Evolutionary conservation across 2,329 filamentous ascomycete species (phyloP), one percentile per base, ranked within the genome.

Genomic region (Phialophora chinensis): DNA sequence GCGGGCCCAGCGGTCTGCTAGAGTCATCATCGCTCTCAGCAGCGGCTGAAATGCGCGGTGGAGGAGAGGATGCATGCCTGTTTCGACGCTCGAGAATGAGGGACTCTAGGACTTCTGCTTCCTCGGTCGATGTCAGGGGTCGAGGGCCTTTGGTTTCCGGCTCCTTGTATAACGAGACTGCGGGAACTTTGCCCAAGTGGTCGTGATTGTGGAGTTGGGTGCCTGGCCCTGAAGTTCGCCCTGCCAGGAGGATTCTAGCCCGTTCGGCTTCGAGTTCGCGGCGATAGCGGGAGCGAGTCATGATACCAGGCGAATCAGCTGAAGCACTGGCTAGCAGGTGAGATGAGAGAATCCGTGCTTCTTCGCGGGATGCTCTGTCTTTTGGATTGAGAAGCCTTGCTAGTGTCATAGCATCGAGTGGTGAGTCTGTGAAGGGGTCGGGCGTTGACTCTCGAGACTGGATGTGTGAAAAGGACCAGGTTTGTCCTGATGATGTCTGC

Each of bases 311-410:
- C 72, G 42, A 44, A 23, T 60, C 20, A 4, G 62, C 49, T 12
- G 65, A 56, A 1, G 62, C 29, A 27, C 29, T 50, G 23, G 52
- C 66, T 14, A 57, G 83, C 0, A 98, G 84, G 76, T 96, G 93
- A 0, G 91, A 90, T 4, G 94, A 90, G 1, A 98, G 85, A 0
- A 93, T 86, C 61, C 87, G 86, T 0, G 95, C 93, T 79, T 97
- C 91, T 60, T 93, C 88, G 47, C 88, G 88, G 69, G 96, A 91
- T 67, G 93, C 91, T 0, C 87, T 84, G 35, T 86, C 92, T 67
- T 86, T 87, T 0, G 95, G 95, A 72, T 96, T 88, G 7, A 99
- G 86, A 0, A 98, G 87, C 27, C 89, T 86, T 1, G 93, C 91
- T 14, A 99, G 85, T 65, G 91, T 89, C 11, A 83, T 77, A 65